Base-by-base conservation (phyloP, 495 filamentous ascomycete genomes). In the Neurospora africana region DNA sequence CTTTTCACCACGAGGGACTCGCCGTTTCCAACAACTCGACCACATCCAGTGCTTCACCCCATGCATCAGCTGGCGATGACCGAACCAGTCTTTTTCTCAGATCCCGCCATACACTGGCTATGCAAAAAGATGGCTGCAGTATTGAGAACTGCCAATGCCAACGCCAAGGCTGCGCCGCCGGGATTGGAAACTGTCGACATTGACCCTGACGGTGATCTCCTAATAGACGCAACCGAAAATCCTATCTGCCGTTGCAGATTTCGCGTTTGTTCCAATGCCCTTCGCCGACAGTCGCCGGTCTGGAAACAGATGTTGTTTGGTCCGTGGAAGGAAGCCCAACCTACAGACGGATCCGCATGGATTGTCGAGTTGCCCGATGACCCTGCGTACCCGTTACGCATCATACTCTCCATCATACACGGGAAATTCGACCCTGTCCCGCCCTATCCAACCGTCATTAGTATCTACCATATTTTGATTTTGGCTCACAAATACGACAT, bases 301-400 rank as follows among this genome's bases (percentile, higher is more conserved):
- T 81, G 76, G 76, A 73, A 78, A 41, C 71, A 35, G 68, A 72
- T 80, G 75, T 58, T 81, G 15, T 78, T 76, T 21, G 77, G 78
- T 5, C 68, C 40, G 0, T 81, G 79, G 65, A 43, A 53, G 11
- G 78, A 81, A 44, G 70, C 75, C 47, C 77, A 78, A 68, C 76
- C 75, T 2, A 36, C 68, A 0, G 69, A 73, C 21, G 61, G 67
- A 41, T 41, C 15, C 11, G 72, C 74, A 6, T 79, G 78, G 76
- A 37, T 78, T 8, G 74, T 78, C 2, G 70, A 73, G 7, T 72
- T 81, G 0, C 78, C 76, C 1, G 80, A 79, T 1, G 80, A 81
- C 11, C 23, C 47, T 30, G 47, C 0, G 4, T 0, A 7, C 23
- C 23, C 47, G 23, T 7, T 58, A 3, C 4, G 3, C 2, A 58